Base-by-base conservation (phyloP, 176 grass and related monocot species). In the Triticum urartu region DNA sequence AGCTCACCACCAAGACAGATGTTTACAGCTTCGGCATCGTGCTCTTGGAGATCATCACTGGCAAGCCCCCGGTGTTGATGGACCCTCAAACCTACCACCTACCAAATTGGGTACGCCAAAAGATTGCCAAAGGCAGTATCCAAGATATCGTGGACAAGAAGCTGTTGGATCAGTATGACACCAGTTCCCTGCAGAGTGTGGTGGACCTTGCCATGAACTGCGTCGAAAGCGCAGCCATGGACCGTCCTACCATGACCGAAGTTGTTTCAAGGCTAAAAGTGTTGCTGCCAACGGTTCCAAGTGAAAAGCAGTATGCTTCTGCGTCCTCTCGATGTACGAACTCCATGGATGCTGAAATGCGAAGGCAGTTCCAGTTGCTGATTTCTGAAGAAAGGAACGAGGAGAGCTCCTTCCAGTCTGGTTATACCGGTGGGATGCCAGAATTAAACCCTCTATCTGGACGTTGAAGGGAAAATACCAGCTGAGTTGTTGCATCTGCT, bases 51-150 rank as follows among this genome's bases (percentile, higher is more conserved):
- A 36, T 36, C 35, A 36, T 36, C 35, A 83, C 71, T 15, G 68
- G 81, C 5, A 34, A 61, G 11, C 81, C 35, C 11, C 15, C 67
- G 1, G 22, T 83, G 32, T 11, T 75, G 10, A 38, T 34, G 36
- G 82, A 84, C 6, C 36, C 70, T 21, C 69, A 84, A 47, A 43
- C 56, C 5, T 20, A 64, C 17, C 68, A 75, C 7, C 25, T 75
- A 33, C 58, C 82, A 33, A 75, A 64, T 1, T 84, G 82, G 70
- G 70, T 84, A 61, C 70, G 58, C 70, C 56, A 84, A 21, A 84
- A 75, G 58, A 74, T 84, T 7, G 56, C 11, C 3, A 62, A 0
- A 21, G 81, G 81, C 4, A 73, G 82, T 21, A 75, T 84, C 15
- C 70, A 84, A 14, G 82, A 84, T 15, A 40, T 33, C 0, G 38